A percentile compares a stretch with the other conserved stretches of the same genome.
Conservation (phyloP, 2,329 filamentous ascomycete genomes). For the Aschersonia sp. region DNA sequence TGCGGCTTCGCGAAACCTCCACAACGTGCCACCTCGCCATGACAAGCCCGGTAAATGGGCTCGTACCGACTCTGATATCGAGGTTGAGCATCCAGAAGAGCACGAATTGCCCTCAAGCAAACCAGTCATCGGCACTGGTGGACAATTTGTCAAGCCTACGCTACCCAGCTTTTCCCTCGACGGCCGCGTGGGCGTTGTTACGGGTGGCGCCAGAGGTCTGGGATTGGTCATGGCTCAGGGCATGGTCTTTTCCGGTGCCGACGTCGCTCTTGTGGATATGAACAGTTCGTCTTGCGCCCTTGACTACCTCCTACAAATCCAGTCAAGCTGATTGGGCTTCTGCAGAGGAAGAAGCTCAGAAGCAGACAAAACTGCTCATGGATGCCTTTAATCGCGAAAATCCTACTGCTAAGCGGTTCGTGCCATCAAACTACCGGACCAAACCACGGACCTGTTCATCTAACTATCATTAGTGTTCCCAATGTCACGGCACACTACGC, state of each 20-base stretch:
- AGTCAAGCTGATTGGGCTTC: neutral
- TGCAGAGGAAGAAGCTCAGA: slow-evolving; percentile 67
- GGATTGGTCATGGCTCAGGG: slow-evolving; percentile 90
- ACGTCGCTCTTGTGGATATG: slow-evolving; percentile 85
- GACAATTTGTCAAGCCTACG: slow-evolving; percentile 72
- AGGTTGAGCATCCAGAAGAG: slow-evolving; percentile 66
- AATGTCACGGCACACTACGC: slow-evolving; percentile 82
- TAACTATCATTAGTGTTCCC: slow-evolving; percentile 34
- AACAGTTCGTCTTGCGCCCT: slow-evolving; percentile 44
- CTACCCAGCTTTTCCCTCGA: slow-evolving; percentile 78
- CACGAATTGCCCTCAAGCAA: slow-evolving; percentile 55
- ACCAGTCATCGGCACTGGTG: slow-evolving; percentile 62
- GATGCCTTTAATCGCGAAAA: slow-evolving; percentile 68
- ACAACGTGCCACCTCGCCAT: slow-evolving; percentile 17
- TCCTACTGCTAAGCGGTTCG: slow-evolving; percentile 54
- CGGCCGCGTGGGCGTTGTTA: slow-evolving; percentile 70
- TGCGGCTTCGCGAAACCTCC: slow-evolving; percentile 14
- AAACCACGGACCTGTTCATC: neutral
- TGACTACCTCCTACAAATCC: neutral
- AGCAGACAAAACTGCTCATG: slow-evolving; percentile 60
- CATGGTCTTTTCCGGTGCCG: slow-evolving; percentile 73
- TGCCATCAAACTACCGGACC: neutral
- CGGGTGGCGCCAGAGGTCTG: slow-evolving; percentile 77
- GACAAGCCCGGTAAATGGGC: slow-evolving; percentile 51
- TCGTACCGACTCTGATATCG: slow-evolving; percentile 65